These are phyloP conservation scores for Coelastrella sp. DNA, from an alignment of 139 green algal species.

Conservation along the genomic window DNA sequence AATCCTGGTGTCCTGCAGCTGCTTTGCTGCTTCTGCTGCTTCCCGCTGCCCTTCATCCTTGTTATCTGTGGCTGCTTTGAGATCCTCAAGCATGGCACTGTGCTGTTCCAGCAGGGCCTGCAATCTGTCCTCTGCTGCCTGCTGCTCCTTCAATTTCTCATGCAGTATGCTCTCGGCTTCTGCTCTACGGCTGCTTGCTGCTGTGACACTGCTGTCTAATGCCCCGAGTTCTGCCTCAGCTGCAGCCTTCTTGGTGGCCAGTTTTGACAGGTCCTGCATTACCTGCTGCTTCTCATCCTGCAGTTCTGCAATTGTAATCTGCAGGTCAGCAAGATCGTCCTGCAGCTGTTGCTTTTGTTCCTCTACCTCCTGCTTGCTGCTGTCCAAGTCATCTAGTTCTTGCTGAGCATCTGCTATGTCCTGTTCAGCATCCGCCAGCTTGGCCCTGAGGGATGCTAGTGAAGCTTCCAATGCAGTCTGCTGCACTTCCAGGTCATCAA, in stretches of 20 bases:
- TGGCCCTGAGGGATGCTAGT: background rate
- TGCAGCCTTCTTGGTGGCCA: background rate
- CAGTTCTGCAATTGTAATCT: background rate
- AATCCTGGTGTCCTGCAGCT: background rate
- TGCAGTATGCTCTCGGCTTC: background rate
- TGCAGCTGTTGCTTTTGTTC: background rate
- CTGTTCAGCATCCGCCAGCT: background rate
- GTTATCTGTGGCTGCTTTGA: background rate
- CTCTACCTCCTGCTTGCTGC: background rate
- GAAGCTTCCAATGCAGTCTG: background rate
- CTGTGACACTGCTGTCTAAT: background rate
- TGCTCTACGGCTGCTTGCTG: background rate
- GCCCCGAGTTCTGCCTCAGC: background rate
- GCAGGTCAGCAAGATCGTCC: background rate
- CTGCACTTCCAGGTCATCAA: background rate
- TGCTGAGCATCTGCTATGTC: background rate
- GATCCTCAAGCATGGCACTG: background rate
- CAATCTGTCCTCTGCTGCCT: slow-evolving; percentile 5
- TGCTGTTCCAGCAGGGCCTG: slow-evolving; percentile 17
- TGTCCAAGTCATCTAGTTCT: background rate
- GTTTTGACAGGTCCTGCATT: background rate
- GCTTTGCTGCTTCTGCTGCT: background rate
- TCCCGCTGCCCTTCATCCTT: background rate
- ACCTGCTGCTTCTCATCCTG: slow-evolving; percentile 7
- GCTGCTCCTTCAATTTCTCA: background rate